Base-by-base conservation (phyloP, 1,284 basidiomycete genomes). In the Ceraceosorus bombacis region DNA sequence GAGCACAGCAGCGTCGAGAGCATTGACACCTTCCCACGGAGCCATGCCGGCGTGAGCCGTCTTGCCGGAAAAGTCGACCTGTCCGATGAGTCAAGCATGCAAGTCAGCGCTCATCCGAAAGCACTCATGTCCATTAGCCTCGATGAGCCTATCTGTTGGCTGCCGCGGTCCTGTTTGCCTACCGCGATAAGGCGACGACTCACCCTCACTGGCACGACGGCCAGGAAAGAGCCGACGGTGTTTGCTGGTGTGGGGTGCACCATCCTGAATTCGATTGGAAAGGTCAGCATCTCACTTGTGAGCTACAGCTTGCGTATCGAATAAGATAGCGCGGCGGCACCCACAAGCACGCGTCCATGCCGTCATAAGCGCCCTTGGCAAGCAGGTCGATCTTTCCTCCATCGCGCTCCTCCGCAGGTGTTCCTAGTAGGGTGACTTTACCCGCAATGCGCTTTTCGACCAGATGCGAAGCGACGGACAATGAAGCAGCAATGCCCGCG, bases 401-500 rank as follows among this genome's bases (percentile, higher is more conserved):
- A 2, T 86, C 88, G 9, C 80, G 81, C 78, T 92, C 90, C 78
- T 92, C 90, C 12, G 87, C 90, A 81, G 90, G 90, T 5, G 90
- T 93, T 36, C 90, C 90, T 5, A 93, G 81, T 39, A 93, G 81
- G 51, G 90, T 80, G 12, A 93, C 81, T 57, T 82, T 87, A 1
- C 89, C 90, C 1, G 85, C 70, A 46, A 88, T 81, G 67, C 85
- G 78, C 68, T 86, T 83, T 60, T 83, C 80, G 4, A 64, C 61
- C 69, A 91, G 77, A 5, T 86, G 86, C 39, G 82, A 81, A 70
- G 86, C 87, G 56, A 88, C 80, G 5, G 85, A 86, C 55, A 89
- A 78, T 6, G 89, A 85, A 12, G 88, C 83, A 9, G 86, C 89
- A 27, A 89, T 84, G 37, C 89, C 90, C 55, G 84, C 82, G 60